Conservation (phyloP, 345 rosid genomes). For the Aegle marmelos region DNA sequence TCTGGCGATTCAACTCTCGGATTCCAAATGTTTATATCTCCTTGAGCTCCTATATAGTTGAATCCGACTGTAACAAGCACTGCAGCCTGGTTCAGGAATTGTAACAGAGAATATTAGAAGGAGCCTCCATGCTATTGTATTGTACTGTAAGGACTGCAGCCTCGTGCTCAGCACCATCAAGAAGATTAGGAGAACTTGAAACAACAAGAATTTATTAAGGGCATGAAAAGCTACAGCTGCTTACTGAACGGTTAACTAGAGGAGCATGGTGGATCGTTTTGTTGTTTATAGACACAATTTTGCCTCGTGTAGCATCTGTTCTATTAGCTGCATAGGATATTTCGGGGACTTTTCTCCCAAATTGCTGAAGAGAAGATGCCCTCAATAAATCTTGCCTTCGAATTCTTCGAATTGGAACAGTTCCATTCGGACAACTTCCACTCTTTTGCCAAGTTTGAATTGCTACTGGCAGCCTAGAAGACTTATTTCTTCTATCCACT, state of each 20-base stretch:
- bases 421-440: slow-evolving; percentile 46
- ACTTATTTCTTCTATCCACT: neutral
- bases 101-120: neutral
- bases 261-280: neutral
- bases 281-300: no score
- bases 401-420: slow-evolving; percentile 48
- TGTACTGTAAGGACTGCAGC: no score
- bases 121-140: no score
- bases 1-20: slow-evolving; percentile 24
- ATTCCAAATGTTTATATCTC: slow-evolving; percentile 51
- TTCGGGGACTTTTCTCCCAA: slow-evolving; percentile 29
- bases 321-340: neutral
- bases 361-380: slow-evolving; percentile 24
- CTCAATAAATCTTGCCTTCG: slow-evolving; percentile 35
- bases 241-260: slow-evolving; percentile 31
- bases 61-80: slow-evolving; percentile 23
- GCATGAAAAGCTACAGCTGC: neutral
- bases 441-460: slow-evolving; percentile 45
- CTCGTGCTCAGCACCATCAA: no score
- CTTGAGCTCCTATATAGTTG: slow-evolving; percentile 37
- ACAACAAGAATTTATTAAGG: neutral
- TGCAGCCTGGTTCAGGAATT: slow-evolving; percentile 29
- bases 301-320: neutral
- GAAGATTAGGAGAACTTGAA: neutral
- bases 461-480: slow-evolving; percentile 7